A percentile compares a stretch with the other conserved stretches of the same genome.
Evolutionary conservation across 192 early-diverging fungal genomes (phyloP).

Genomic region (Jimgerdemannia flammicorona): DNA sequence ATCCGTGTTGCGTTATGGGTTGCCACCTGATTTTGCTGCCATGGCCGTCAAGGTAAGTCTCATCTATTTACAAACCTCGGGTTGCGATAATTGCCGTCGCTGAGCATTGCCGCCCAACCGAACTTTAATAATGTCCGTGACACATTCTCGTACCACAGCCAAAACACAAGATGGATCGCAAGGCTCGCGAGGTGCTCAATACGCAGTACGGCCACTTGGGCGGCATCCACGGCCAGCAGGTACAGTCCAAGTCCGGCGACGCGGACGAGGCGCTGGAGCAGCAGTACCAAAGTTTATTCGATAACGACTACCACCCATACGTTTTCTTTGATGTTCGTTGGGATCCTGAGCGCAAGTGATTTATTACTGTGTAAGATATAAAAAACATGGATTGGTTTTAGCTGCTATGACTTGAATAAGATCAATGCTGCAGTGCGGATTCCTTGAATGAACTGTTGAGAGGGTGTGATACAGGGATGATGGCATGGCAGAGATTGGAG

Average conservation of each 20-base stretch:
- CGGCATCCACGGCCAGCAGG: constrained; percentile 52
- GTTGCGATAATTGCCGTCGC: constrained; percentile 4
- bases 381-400: neutral
- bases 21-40: constrained; percentile 90
- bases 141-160: constrained; percentile 26
- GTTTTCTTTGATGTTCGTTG: constrained; percentile 72
- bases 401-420: neutral
- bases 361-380: neutral
- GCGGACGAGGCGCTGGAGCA: constrained; percentile 72
- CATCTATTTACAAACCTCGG: constrained; percentile 24
- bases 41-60: constrained; percentile 63
- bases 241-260: constrained; percentile 24
- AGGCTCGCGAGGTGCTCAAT: constrained; percentile 73
- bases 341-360: constrained; percentile 21
- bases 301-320: constrained; percentile 92
- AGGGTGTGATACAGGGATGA: too few species aligned
- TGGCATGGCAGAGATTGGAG: too few species aligned
- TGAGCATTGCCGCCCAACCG: too few species aligned
- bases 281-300: constrained; percentile 77
- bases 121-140: constrained; percentile 15
- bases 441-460: too few species aligned
- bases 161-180: constrained; percentile 76
- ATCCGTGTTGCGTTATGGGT: constrained; percentile 93
- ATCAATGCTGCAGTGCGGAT: too few species aligned
- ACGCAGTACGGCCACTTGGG: constrained; percentile 83